Base-by-base conservation (phyloP, 768 basidiomycete species). In the Mycena crocata region DNA sequence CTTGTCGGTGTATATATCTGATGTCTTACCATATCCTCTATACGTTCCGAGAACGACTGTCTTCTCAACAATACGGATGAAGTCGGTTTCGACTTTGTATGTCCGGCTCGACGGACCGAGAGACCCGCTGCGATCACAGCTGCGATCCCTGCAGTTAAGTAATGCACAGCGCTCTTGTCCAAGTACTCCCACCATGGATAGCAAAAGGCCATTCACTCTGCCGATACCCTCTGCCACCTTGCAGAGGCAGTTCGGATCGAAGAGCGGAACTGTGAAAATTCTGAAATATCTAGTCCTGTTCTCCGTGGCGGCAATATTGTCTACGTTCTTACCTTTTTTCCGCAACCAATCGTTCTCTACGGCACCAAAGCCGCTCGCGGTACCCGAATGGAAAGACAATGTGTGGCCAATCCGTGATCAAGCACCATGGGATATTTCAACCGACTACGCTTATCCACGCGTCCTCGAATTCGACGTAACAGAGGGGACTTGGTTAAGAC, bases 401-500 rank as follows among this genome's bases (percentile, higher is more conserved):
- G 72, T 88, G 30, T 93, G 87, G 81, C 91, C 91, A 24, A 76
- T 90, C 28, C 89, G 90, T 35, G 78, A 81, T 31, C 86, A 83
- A 62, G 85, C 82, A 2, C 82, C 83, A 40, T 93, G 90, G 90
- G 91, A 93, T 72, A 92, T 93, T 66, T 92, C 91, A 24, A 91
- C 90, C 24, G 89, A 92, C 78, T 92, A 86, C 69, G 83, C 86
- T n/a, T 86, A 87, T 76, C 88, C 90, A 1, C 87, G 91, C n/a
- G 77, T 77, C 23, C 79, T 92, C 34, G 83, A 86, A 60, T 93
- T 89, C 74, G 87, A 91, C 61, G 91, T 92, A 17, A 80, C 84
- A 44, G 89, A 92, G 73, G 92, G 91, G 10, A 93, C 92, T 37
- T 93, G 91, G 91, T 78, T 93, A 57, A 84, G 90, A 14, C 84